phyloP scores from a whole-genome alignment of 352 stramenopile genomes.

The Globisporangium heterothallicum region DNA sequence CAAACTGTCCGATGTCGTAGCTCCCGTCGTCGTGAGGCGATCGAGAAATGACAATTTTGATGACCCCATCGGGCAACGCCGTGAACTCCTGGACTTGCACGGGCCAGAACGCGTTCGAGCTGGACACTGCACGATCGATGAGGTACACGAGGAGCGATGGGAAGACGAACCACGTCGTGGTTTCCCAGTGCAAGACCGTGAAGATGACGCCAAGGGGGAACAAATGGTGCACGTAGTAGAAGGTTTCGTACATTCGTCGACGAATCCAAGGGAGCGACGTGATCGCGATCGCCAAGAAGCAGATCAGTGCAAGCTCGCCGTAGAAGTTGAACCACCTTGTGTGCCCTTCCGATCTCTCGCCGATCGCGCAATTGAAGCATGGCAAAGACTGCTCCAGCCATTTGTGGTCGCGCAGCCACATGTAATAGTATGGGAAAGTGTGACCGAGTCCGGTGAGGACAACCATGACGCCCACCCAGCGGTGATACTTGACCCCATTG shows the following conservation, averaged over 20 bases:
- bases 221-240: conserved; percentile 44
- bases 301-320: conserved; percentile 29
- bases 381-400: conserved; percentile 23
- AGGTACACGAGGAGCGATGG: conserved; percentile 33
- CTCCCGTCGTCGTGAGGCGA: conserved; percentile 9
- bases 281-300: conserved; percentile 28
- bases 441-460: conserved; percentile 21
- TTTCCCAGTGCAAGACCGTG: conserved; percentile 29
- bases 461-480: conserved; percentile 24
- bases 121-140: conserved; percentile 26
- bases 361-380: conserved; percentile 34
- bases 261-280: conserved; percentile 33
- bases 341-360: conserved; percentile 4
- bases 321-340: conserved; percentile 36
- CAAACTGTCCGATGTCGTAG: conserved; percentile 36
- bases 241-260: conserved; percentile 32
- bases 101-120: conserved; percentile 17
- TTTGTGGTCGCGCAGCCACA: conserved; percentile 19
- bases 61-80: conserved; percentile 16
- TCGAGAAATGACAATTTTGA: conserved; percentile 32
- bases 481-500: conserved; percentile 36
- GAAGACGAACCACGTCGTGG: conserved; percentile 31
- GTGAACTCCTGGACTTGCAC: conserved; percentile 24
- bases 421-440: conserved; percentile 19
- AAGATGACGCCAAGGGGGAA: conserved; percentile 28